These are phyloP conservation scores for Macrophomina tecta DNA, from an alignment of 2,329 filamentous ascomycete species.

Conservation along the genomic window DNA sequence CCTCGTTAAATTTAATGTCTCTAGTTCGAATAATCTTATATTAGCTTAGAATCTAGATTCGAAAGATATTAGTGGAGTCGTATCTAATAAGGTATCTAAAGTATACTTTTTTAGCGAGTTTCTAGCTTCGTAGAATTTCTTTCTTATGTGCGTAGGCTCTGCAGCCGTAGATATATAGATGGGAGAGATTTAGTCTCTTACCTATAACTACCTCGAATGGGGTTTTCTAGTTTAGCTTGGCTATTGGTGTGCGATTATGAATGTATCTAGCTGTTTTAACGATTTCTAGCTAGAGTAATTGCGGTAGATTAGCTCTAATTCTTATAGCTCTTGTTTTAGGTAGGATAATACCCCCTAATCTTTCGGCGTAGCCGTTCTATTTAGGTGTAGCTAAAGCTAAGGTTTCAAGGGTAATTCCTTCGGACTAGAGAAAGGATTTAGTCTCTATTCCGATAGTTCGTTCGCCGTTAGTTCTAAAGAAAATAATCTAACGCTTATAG, in stretches of 20 bases:
- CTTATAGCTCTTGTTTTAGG: constrained; percentile 2
- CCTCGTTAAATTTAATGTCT: constrained; percentile 10
- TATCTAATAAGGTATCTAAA: constrained; percentile 10
- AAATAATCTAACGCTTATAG: neutral
- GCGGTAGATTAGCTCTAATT: constrained; percentile 1
- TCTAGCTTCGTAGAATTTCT: neutral
- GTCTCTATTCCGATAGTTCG: neutral
- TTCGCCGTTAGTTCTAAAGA: neutral
- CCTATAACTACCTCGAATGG: constrained; percentile 6
- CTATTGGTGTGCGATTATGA: neutral
- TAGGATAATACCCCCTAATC: neutral
- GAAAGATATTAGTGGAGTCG: constrained; percentile 12
- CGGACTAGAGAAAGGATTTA: neutral
- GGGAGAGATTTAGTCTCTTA: constrained; percentile 5
- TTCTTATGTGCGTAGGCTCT: constrained; percentile 13
- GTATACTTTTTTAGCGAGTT: neutral
- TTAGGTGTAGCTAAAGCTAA: neutral
- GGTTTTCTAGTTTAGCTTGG: constrained; percentile 10
- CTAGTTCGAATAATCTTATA: neutral
- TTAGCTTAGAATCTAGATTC: constrained; percentile 11
- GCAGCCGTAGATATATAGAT: neutral
- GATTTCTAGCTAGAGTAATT: constrained; percentile 3
- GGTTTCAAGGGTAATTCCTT: neutral
- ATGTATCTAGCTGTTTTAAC: neutral
- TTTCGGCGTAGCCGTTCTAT: constrained; percentile 1